Base-by-base conservation (phyloP, 768 basidiomycete species). In the Hypholoma fasciculare region DNA sequence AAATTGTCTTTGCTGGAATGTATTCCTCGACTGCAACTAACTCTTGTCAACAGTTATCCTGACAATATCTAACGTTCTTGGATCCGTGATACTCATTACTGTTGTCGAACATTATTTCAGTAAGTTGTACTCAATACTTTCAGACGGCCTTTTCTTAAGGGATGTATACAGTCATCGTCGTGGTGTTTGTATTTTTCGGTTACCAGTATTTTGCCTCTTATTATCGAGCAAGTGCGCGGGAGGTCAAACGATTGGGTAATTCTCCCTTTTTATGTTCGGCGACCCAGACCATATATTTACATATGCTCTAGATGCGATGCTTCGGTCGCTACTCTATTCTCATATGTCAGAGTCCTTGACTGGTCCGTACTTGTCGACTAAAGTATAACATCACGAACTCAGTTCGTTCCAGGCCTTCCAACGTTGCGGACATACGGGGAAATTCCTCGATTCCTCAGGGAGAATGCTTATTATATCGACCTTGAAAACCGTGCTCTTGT, bases 291-390 rank as follows among this genome's bases (percentile, higher is more conserved):
- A 46, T 20, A 27, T 52, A 1, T 63, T 40, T 44, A 44, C 16
- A 9, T 23, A 12, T 7, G 42, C 34, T 17, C 17, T 52, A 84
- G 90, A 91, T 68, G 78, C 87, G 7, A 83, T 89, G 74, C 76
- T 92, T 4, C 87, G 90, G 38, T 89, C 88, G 2, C 72, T 87
- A 9, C 78, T 93, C 8, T 92, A 92, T 67, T 82, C 89, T 0
- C 89, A 90, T 65, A 89, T 92, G 66, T 83, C 88, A 0, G 91
- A 92, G 69, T 89, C 86, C 1, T 74, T 93, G 4, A 85, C 85
- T n/a, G 65, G 90, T 75, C 56, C 13, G 63, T 37, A 17, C 4
- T 34, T 34, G 9, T 0, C 34, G 5, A 38, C n/a, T 30, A 20
- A 11, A 23, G 16, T 20, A 26, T 23, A 9, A 27, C 9, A n/a